Percentiles rank a stretch among this genome's conserved stretches.
Evolutionary conservation across 1,284 basidiomycete species (phyloP).

Genomic region (Phlebopus sp.): DNA sequence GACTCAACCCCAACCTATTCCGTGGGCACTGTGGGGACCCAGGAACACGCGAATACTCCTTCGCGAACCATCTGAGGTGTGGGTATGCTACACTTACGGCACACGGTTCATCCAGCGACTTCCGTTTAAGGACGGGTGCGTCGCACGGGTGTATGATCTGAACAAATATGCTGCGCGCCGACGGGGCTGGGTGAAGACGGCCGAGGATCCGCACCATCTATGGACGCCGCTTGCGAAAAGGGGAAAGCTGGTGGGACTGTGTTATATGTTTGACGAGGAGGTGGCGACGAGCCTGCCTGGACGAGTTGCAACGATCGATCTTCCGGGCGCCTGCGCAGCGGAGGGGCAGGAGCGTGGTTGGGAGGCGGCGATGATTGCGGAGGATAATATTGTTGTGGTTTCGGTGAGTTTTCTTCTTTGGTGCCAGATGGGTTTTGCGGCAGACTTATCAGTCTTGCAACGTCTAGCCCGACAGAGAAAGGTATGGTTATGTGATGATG

Average conservation of each 20-base stretch:
- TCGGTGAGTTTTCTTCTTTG: neutral
- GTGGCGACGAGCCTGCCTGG: constrained; percentile 6
- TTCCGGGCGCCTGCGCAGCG: neutral
- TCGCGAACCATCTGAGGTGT: constrained; percentile 35
- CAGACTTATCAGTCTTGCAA: too few species aligned
- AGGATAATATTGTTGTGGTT: constrained; percentile 8
- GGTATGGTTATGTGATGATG: too few species aligned
- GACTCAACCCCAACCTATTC: constrained; percentile 36
- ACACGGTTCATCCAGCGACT: constrained; percentile 34
- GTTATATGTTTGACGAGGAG: constrained; percentile 5
- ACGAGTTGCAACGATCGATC: constrained; percentile 4
- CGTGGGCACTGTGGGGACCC: constrained; percentile 49
- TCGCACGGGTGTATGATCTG: constrained; percentile 5
- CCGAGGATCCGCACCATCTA: neutral
- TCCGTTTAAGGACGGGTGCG: neutral
- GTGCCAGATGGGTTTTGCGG: too few species aligned
- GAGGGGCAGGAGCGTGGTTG: neutral
- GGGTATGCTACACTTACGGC: constrained; percentile 55
- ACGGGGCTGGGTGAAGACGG: neutral
- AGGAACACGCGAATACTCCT: constrained; percentile 37
- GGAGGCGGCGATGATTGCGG: constrained; percentile 9
- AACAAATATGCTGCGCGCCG: constrained; percentile 2
- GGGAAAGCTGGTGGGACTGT: neutral
- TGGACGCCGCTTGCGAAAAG: constrained; percentile 3
- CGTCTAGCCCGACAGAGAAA: too few species aligned